A percentile compares a stretch with the other conserved stretches of the same genome.
phyloP scores from a whole-genome alignment of 345 rosid species.

The Camelina neglecta region DNA sequence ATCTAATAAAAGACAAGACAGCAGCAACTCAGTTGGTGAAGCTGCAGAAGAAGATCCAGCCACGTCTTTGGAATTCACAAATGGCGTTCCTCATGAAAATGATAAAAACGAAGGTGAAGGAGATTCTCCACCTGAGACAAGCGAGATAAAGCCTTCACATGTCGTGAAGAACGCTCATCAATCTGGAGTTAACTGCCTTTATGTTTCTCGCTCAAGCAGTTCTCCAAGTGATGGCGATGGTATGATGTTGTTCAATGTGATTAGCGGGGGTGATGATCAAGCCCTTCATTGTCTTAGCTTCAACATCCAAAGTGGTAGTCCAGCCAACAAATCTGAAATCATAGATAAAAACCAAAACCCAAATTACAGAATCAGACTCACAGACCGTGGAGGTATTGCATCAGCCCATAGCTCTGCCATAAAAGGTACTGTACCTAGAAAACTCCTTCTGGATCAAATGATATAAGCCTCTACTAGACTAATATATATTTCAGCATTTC shows the following conservation, averaged over 20 bases:
- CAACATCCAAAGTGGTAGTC: constrained; percentile 25
- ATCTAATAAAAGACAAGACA: constrained; percentile 40
- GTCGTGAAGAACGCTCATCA: constrained; percentile 66
- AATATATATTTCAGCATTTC: constrained; percentile 17
- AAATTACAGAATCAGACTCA: constrained; percentile 51
- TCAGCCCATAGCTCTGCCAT: constrained; percentile 90
- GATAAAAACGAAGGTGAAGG: constrained; percentile 35
- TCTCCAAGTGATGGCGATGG: constrained; percentile 41
- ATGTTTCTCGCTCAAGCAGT: constrained; percentile 56
- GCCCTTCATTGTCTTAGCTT: constrained; percentile 71
- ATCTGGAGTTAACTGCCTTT: constrained; percentile 90
- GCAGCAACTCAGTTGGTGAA: constrained; percentile 27
- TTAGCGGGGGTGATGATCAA: constrained; percentile 98
- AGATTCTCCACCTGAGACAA: constrained; percentile 50
- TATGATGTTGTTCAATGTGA: constrained; percentile 54
- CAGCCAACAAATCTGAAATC: constrained; percentile 37
- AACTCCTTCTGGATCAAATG: not conserved
- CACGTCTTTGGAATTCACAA: constrained; percentile 38
- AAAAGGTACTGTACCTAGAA: constrained; percentile 60
- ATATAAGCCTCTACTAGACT: not conserved
- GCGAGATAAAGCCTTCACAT: constrained; percentile 64
- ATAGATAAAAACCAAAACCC: constrained; percentile 43
- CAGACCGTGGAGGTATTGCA: constrained; percentile 50
- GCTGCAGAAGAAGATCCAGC: constrained; percentile 39
- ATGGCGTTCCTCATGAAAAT: constrained; percentile 38